Conservation (phyloP, 768 basidiomycete genomes). For the Kockovaella imperatae region DNA sequence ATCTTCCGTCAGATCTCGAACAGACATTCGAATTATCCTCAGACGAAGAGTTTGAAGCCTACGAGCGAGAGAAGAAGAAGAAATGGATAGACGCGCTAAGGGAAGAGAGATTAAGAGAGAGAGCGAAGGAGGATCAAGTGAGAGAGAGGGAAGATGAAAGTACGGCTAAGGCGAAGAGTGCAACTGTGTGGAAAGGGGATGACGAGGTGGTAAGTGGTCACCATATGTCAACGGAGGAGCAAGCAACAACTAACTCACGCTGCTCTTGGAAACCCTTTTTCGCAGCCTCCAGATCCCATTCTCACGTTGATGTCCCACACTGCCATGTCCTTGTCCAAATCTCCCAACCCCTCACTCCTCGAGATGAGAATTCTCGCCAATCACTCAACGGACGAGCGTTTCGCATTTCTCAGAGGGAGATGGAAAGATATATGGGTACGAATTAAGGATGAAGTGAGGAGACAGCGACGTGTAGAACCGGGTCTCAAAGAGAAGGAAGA, state of each 20-base stretch:
- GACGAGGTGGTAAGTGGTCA: constrained; percentile 20
- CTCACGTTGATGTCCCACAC: constrained; percentile 67
- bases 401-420: constrained; percentile 71
- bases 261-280: neutral
- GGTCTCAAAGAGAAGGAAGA: constrained; percentile 9
- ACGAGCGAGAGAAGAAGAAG: constrained; percentile 61
- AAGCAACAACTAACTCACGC: neutral
- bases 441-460: constrained; percentile 48
- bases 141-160: constrained; percentile 68
- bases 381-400: constrained; percentile 66
- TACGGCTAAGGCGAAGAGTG: constrained; percentile 38
- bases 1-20: constrained; percentile 75
- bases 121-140: constrained; percentile 52
- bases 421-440: constrained; percentile 62
- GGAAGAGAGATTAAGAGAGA: constrained; percentile 54
- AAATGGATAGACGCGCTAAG: constrained; percentile 55
- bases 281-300: constrained; percentile 51
- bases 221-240: neutral
- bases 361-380: constrained; percentile 86
- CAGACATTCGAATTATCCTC: constrained; percentile 73
- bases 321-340: constrained; percentile 58
- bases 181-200: constrained; percentile 3
- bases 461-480: constrained; percentile 6
- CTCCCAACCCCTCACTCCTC: constrained; percentile 70
- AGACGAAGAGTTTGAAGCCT: constrained; percentile 57